Conservation (phyloP, 768 basidiomycete genomes). For the Russula olivacea region DNA sequence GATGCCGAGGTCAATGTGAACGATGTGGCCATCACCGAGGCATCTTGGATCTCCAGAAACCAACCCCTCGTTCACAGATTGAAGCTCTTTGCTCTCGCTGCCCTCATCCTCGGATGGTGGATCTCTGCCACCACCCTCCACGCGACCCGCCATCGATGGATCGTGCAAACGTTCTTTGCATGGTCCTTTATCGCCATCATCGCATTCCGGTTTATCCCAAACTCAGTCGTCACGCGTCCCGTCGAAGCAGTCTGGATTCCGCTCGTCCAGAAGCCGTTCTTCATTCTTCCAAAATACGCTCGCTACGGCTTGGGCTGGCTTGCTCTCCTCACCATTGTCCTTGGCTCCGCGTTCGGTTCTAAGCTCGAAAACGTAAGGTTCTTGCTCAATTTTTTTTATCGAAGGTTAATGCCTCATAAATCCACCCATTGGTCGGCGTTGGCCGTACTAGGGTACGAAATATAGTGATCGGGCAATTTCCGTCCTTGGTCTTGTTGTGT, state of each 20-base stretch:
- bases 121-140: conserved; percentile 63
- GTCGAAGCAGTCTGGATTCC: conserved; percentile 67
- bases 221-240: conserved; percentile 62
- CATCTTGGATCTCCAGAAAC: conserved; percentile 20
- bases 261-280: conserved; percentile 61
- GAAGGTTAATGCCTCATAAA: not conserved
- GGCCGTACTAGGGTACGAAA: conserved; percentile 40
- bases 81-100: conserved; percentile 47
- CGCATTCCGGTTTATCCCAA: conserved; percentile 78
- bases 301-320: conserved; percentile 73
- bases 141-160: conserved; percentile 74
- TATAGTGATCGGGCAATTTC: conserved; percentile 80
- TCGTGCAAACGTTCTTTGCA: conserved; percentile 74
- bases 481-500: conserved; percentile 71
- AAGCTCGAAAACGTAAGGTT: conserved; percentile 46
- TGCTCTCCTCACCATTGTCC: conserved; percentile 66
- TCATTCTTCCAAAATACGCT: conserved; percentile 42
- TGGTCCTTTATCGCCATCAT: conserved; percentile 79
- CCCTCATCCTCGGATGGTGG: conserved; percentile 80
- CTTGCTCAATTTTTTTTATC: not conserved
- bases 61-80: conserved; percentile 27
- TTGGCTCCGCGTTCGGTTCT: conserved; percentile 87
- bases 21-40: conserved; percentile 9
- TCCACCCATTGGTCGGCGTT: conserved; percentile 15
- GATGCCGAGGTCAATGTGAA: conserved; percentile 20